Base-by-base conservation (phyloP, 257 asterid species). In the Gentiana dahurica region DNA sequence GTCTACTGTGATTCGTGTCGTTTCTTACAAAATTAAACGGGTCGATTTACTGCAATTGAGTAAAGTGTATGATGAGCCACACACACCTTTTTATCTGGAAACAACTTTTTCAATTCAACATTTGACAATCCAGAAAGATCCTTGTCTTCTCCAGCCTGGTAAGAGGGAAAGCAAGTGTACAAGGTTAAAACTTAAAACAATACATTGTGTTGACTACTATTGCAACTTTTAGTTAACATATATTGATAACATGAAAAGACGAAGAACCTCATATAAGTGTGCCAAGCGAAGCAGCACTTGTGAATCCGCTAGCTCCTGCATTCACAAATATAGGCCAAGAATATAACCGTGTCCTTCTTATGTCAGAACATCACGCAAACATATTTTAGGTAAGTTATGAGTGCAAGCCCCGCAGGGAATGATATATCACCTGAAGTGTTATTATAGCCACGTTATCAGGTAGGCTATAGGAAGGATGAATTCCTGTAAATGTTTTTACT, bases 251-350 rank as follows among this genome's bases (percentile, higher is more conserved):
- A 3, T 1, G 46, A 41, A 41, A 4, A 41, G 46, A 41, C 9
- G 54, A 38, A 55, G 55, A 77, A 89, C 97, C 97, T 90, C 97
- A 54, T 80, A 90, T 79, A 90, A 57, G 75, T 90, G 98, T 35
- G 96, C 96, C 79, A 90, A 71, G 0, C 98, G 95, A 15, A 90
- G 77, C 57, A 90, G 84, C 51, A 79, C 85, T 4, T 53, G 65
- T 43, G 81, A 76, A 12, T 82, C 84, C 62, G 76, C 83, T 52
- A 90, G 95, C 73, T 82, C 96, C 97, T 86, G 76, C 60, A 71
- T 66, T 57, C 61, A 6, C 9, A 34, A 58, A 61, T 43, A 47
- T 63, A 36, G 66, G 57, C 1, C 47, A 53, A 58, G 53, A 8
- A 43, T 10, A 33, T 45, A 24, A 24, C 24, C 24, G 24, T 24